phyloP scores from a whole-genome alignment of 2,329 filamentous ascomycete species.

The Domatiomyces catenatus region DNA sequence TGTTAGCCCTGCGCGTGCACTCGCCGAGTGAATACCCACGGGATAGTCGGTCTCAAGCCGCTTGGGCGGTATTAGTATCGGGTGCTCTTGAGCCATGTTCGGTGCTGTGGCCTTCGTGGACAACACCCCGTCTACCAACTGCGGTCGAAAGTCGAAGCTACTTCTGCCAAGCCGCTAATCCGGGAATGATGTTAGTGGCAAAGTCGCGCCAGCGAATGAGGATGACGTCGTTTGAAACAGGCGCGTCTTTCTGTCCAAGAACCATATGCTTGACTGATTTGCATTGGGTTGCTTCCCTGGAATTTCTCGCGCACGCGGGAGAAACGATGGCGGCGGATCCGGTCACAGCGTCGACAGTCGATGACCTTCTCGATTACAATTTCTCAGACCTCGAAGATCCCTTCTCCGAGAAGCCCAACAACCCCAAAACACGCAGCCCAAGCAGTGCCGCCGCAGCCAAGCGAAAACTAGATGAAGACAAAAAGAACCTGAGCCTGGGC shows the following conservation, averaged over 20 bases:
- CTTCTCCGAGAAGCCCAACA: slow-evolving; percentile 16
- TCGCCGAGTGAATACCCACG: slow-evolving; percentile 39
- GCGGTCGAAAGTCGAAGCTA: not conserved
- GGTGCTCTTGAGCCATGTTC: slow-evolving; percentile 17
- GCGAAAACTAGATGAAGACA: slow-evolving; percentile 30
- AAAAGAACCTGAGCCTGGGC: slow-evolving; percentile 47
- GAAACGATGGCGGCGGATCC: slow-evolving; percentile 13
- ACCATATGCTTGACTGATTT: not conserved
- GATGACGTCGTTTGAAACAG: not conserved
- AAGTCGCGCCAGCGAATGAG: not conserved
- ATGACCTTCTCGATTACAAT: slow-evolving; percentile 65
- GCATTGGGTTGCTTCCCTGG: not conserved
- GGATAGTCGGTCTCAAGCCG: slow-evolving; percentile 70
- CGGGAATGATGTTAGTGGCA: not conserved
- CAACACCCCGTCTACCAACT: not conserved
- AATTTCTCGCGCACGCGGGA: not conserved
- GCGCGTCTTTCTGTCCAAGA: not conserved
- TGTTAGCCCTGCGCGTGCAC: slow-evolving; percentile 12
- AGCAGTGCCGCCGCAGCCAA: slow-evolving; percentile 16
- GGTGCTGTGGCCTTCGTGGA: not conserved
- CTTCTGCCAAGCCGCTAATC: not conserved
- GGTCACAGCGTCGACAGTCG: slow-evolving; percentile 34
- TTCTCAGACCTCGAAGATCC: slow-evolving; percentile 27
- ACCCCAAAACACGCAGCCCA: slow-evolving; percentile 7
- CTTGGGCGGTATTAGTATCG: slow-evolving; percentile 55